phyloP scores from a whole-genome alignment of 192 early-diverging fungal species.

The Diversispora epigaea region DNA sequence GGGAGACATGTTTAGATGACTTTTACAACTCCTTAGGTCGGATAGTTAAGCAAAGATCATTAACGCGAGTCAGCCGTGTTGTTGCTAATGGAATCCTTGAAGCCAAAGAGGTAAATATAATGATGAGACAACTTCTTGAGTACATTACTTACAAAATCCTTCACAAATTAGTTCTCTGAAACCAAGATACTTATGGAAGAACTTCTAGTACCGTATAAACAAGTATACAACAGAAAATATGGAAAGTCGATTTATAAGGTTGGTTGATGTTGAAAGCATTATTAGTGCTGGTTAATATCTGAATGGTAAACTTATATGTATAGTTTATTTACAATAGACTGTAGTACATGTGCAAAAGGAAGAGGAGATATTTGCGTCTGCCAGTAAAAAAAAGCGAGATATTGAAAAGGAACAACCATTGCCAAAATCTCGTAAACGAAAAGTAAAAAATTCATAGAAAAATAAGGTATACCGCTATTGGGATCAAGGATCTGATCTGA shows the following conservation, averaged over 20 bases:
- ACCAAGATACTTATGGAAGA: slow-evolving; percentile 10
- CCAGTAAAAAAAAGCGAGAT: neutral
- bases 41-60: neutral
- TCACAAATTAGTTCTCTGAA: slow-evolving; percentile 7
- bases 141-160: slow-evolving; percentile 7
- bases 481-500: too few species aligned
- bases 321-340: slow-evolving; percentile 14
- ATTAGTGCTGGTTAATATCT: slow-evolving; percentile 8
- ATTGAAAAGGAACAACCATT: neutral
- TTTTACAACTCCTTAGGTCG: neutral
- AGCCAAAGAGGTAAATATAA: neutral
- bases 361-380: slow-evolving; percentile 8
- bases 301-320: slow-evolving; percentile 19
- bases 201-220: slow-evolving; percentile 6
- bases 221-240: slow-evolving; percentile 14
- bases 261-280: slow-evolving; percentile 3
- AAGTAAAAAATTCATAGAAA: neutral
- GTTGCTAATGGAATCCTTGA: neutral
- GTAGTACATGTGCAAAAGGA: slow-evolving; percentile 7
- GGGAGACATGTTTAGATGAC: neutral
- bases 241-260: slow-evolving; percentile 21
- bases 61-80: neutral
- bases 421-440: slow-evolving; percentile 22
- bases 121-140: neutral
- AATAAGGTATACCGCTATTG: slow-evolving; percentile 16